Evolutionary conservation across 2,329 filamentous ascomycete species (phyloP).

Genomic region (Clarireedia hainanense): DNA sequence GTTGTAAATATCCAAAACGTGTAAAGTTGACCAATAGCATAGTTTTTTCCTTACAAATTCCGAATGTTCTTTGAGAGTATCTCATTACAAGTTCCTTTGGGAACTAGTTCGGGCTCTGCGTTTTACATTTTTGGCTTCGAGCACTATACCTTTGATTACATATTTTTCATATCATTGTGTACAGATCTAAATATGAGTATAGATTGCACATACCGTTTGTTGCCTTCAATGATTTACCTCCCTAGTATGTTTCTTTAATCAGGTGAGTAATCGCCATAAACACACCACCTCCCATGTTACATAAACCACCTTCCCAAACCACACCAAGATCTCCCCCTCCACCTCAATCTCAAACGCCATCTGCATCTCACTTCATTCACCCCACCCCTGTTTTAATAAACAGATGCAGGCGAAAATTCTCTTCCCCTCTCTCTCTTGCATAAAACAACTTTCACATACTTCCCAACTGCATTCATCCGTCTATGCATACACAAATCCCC

Average conservation of each 20-base stretch:
- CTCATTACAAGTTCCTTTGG: background rate
- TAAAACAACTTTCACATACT: no score
- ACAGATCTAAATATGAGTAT: no score
- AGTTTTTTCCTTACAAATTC: background rate
- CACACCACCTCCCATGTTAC: background rate
- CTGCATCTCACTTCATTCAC: background rate
- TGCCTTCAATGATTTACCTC: no score
- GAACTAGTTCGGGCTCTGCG: no score
- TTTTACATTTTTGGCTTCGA: no score
- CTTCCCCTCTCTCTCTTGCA: background rate
- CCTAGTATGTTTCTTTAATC: no score
- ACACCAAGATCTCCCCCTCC: background rate
- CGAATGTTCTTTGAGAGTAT: background rate
- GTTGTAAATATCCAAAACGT: slow-evolving; percentile 13
- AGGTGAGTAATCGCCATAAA: background rate
- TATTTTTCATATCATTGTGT: no score
- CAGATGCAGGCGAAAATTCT: background rate
- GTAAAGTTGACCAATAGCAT: background rate
- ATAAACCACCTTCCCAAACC: background rate
- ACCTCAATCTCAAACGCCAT: background rate
- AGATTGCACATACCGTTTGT: no score
- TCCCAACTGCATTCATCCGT: no score
- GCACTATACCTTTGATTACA: no score
- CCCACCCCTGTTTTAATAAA: background rate
- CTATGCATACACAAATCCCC: no score